These are phyloP conservation scores for Candida vaughaniae DNA, from an alignment of 805 yeast genomes.

Conservation along the genomic window DNA sequence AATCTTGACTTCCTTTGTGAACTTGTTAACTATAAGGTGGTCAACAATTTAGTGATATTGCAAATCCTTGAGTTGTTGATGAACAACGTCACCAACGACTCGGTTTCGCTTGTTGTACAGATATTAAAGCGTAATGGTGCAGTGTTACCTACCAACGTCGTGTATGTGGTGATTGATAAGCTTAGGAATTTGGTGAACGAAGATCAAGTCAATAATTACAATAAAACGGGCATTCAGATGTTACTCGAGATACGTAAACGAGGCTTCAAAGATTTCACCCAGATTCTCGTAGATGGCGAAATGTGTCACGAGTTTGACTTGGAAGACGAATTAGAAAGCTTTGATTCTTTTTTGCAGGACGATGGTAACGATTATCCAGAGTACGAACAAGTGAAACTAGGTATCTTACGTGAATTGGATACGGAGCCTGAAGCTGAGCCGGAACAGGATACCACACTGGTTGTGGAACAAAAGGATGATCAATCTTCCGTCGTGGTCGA, in stretches of 20 bases:
- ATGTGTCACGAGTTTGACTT: conserved; percentile 49
- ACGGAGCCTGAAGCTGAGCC: conserved; percentile 1
- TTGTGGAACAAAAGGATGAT: not conserved
- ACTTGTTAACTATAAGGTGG: conserved; percentile 60
- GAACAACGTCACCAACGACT: conserved; percentile 49
- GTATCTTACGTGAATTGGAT: conserved; percentile 44
- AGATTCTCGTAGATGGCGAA: conserved; percentile 7
- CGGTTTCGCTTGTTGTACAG: conserved; percentile 53
- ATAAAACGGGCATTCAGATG: conserved; percentile 48
- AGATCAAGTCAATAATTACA: conserved; percentile 37
- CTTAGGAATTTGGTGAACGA: conserved; percentile 62
- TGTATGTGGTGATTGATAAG: conserved; percentile 54
- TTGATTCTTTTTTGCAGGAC: conserved; percentile 37
- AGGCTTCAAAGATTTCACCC: conserved; percentile 13
- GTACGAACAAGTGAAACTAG: conserved; percentile 43
- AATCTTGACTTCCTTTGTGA: conserved; percentile 59
- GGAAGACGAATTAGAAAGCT: conserved; percentile 49
- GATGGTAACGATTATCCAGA: conserved; percentile 52
- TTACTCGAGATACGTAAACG: conserved; percentile 35
- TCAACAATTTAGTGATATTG: conserved; percentile 29
- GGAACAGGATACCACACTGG: not conserved
- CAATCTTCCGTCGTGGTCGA: conserved; percentile 36
- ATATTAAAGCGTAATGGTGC: conserved; percentile 55
- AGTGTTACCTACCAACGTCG: conserved; percentile 47
- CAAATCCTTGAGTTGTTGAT: conserved; percentile 36